Evolutionary conservation across 208 protist species (phyloP).

Genomic region (Herpetomonas samuelpessoai): DNA sequence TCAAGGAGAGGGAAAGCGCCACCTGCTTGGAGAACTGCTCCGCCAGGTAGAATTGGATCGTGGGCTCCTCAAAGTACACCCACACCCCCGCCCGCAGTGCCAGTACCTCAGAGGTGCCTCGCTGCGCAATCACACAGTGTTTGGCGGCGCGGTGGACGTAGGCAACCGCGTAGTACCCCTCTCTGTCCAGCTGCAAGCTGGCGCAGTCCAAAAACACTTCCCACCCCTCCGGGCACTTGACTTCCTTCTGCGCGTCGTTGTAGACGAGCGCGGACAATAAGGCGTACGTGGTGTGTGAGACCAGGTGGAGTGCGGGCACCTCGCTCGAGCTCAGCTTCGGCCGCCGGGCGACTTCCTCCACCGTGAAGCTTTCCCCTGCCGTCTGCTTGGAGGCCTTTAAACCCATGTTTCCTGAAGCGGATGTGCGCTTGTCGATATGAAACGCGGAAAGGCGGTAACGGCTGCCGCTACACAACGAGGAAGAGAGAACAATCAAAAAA

Average conservation of each 20-base stretch:
- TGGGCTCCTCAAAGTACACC: constrained; percentile 90
- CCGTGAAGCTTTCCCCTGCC: constrained; percentile 1
- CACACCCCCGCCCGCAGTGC: constrained; percentile 80
- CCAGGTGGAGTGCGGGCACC: constrained; percentile 48
- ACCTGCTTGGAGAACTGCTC: constrained; percentile 86
- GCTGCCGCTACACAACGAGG: too few species aligned
- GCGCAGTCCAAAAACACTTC: constrained; percentile 56
- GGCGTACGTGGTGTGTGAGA: constrained; percentile 74
- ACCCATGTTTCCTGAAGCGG: too few species aligned
- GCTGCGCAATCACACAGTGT: constrained; percentile 86
- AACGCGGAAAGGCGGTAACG: too few species aligned
- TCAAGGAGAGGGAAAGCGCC: constrained; percentile 30
- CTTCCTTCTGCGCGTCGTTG: constrained; percentile 28
- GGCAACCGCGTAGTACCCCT: constrained; percentile 85
- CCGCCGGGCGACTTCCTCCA: constrained; percentile 36
- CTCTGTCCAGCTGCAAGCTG: constrained; percentile 67
- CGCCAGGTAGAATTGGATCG: constrained; percentile 83
- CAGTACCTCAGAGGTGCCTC: constrained; percentile 81
- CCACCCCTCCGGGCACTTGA: constrained; percentile 59
- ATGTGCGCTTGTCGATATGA: too few species aligned
- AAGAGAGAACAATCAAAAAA: too few species aligned
- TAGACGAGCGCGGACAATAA: constrained; percentile 76
- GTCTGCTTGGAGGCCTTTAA: too few species aligned
- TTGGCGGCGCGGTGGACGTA: constrained; percentile 63
- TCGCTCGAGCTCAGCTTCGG: constrained; percentile 48